Base-by-base conservation (phyloP, 768 basidiomycete genomes). In the Xanthoconium stramineum region DNA sequence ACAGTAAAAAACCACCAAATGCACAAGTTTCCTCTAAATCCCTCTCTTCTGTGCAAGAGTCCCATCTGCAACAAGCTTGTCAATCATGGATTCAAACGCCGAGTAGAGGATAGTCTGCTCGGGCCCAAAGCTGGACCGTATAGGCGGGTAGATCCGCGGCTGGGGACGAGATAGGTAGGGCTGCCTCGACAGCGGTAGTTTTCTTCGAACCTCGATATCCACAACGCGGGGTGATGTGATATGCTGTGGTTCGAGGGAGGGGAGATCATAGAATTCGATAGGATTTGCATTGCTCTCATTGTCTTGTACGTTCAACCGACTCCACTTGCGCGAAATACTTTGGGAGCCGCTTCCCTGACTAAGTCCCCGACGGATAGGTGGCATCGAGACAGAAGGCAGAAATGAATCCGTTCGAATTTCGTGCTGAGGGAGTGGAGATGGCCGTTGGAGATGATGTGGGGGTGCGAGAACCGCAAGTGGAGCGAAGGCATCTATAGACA, bases 291-390 rank as follows among this genome's bases (percentile, higher is more conserved):
- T 52, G 12, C 49, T 51, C 15, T 67, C 67, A 3, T 50, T 55
- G 30, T 65, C 70, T 32, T 61, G 69, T 11, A 59, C 63, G 12
- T 63, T 47, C 56, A 74, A 50, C 40, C 67, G 60, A 40, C 63
- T 69, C 74, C 75, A 71, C 53, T 61, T 72, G 47, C 73, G 74
- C 33, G 65, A 56, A 36, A 66, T 39, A 3, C 51, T 32, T 49
- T 56, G 61, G 5, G 61, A 50, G 4, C 55, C 48, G 24, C 55
- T 63, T 20, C 49, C n/a, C 51, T 62, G 61, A 45, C 55, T 61
- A 15, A 36, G 24, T n/a, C 47, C 50, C 32, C 24, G 57, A 30
- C 11, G 52, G 38, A 59, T 13, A 17, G 56, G 50, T 9, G 62
- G 49, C 11, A 59, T 53, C 14, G 59, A 56, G 48, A 70, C 37